Evolutionary conservation across 2,329 filamentous ascomycete species (phyloP), one percentile per base, ranked within the genome.

Genomic region (Westerdykella sp.): DNA sequence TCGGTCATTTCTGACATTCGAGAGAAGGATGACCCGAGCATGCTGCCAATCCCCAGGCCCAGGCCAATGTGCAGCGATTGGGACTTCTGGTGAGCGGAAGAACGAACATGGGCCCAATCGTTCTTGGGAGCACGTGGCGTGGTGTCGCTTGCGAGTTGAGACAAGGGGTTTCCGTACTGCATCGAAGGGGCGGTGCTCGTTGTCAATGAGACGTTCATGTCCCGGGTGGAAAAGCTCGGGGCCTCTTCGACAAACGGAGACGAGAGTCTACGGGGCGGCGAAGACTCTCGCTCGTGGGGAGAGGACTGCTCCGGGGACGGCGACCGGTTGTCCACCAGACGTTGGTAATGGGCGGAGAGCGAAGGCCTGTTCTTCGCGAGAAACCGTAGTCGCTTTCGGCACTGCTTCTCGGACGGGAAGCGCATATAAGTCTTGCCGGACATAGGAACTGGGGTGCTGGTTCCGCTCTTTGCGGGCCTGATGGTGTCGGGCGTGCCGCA

Each of bases 261-360:
- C 59, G 66, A 55, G 54, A 71, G 48, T 54, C 31, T 39, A 10
- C 37, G 48, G 6, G 40, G 37, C 1, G 42, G 40, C 4, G 51
- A 46, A 11, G 69, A 40, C 15, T 47, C 32, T 9, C 32, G 44
- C 35, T 59, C 57, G 10, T 47, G 56, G n/a, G 63, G 62, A 23
- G 66, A 66, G 10, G 64, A 68, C 23, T 71, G 62, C 53, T 78
- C 73, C 2, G 80, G 80, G 18, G 79, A 81, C 10, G 80, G 80
- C 42, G 76, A 83, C 41, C 79, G 72, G 31, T 73, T 76, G 48
- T 75, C 73, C 48, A 83, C 69, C 53, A 83, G 70, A 46, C 80
- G 74, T 57, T 82, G 78, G 57, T 83, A 83, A 55, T 83, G 79
- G 15, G 79, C 78, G 30, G 79, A 76, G 39, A 83, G 75, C 6